Base-by-base conservation (phyloP, 441 rosid genomes). In the Metrosideros polymorpha region DNA sequence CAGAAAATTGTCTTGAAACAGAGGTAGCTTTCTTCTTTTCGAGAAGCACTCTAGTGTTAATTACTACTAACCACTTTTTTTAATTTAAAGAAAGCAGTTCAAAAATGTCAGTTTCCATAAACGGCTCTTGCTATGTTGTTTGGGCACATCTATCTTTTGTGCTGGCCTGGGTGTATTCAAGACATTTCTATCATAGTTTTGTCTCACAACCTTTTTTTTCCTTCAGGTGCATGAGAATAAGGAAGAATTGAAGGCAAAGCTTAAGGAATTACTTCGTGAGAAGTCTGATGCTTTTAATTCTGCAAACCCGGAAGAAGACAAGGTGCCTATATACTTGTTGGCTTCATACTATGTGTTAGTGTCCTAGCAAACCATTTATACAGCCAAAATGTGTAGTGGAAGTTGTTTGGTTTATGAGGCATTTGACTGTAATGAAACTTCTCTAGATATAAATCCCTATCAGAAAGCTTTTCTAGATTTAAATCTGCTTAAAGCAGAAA, bases 171-270 rank as follows among this genome's bases (percentile, higher is more conserved):
- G 86, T 89, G 85, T 89, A 82, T 55, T 83, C 51, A 25, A 45
- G 59, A 45, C 56, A 56, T 54, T 52, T 76, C 85, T 63, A 83
- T 77, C 84, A 82, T 84, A 51, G 55, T 52, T 61, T 84, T 63
- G 85, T 83, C 83, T 79, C 84, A 86, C 24, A 75, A 50, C 82
- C 79, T 75, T 61, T 82, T 82, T 84, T 27, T 25, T 50, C 83
- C 85, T 90, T 85, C 92, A 98, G 99, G 87, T 86, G 53, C 85
- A 85, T 87, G 99, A 93, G 45, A 96, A 94, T 91, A 91, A 90
- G 87, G 98, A 94, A 88, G 99, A 98, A 85, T 85, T 98, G 88
- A 93, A 96, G 91, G 85, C 91, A 82, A 94, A 95, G 93, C 97
- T 98, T 82, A 98, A 96, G 91, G 97, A 91, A 83, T 85, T 90